These are phyloP conservation scores for Moelleriella libera DNA, from an alignment of 2,329 filamentous ascomycete species.

Conservation along the genomic window DNA sequence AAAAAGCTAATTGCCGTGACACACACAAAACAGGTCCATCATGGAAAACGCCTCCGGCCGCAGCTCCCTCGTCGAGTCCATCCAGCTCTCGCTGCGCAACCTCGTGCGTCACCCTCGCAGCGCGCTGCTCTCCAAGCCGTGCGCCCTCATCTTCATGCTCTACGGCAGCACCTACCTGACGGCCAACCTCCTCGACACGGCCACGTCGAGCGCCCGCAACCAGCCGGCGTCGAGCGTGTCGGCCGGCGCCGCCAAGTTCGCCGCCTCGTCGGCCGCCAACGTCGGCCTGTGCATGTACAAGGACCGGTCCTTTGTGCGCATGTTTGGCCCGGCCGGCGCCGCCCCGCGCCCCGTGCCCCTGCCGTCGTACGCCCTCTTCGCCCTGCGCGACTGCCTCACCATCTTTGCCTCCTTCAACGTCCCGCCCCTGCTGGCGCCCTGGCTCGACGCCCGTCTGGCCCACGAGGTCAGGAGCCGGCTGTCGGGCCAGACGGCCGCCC, in stretches of 20 bases:
- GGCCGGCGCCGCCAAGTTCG: conserved; percentile 66
- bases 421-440: conserved; percentile 62
- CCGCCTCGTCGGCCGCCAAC: conserved; percentile 68
- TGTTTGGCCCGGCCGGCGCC: conserved; percentile 54
- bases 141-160: conserved; percentile 55
- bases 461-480: conserved; percentile 29
- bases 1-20: conserved; percentile 1
- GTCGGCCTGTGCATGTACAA: conserved; percentile 81
- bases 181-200: conserved; percentile 77
- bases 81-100: conserved; percentile 41
- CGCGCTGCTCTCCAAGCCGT: conserved; percentile 50
- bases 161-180: conserved; percentile 86
- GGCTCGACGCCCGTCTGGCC: conserved; percentile 40
- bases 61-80: conserved; percentile 41
- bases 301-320: conserved; percentile 68
- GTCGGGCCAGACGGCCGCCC: conserved; percentile 50
- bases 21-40: conserved; percentile 47
- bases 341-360: conserved; percentile 46
- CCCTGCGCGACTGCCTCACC: conserved; percentile 70
- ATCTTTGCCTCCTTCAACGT: conserved; percentile 90
- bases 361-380: conserved; percentile 65
- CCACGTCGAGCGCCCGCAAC: conserved; percentile 47
- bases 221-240: conserved; percentile 49
- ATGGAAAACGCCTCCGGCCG: conserved; percentile 71
- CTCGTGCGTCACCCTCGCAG: conserved; percentile 46